A percentile compares a stretch with the other conserved stretches of the same genome.
Conservation (phyloP, 805 yeast species). For the Tetrapisispora namnaoensis region DNA sequence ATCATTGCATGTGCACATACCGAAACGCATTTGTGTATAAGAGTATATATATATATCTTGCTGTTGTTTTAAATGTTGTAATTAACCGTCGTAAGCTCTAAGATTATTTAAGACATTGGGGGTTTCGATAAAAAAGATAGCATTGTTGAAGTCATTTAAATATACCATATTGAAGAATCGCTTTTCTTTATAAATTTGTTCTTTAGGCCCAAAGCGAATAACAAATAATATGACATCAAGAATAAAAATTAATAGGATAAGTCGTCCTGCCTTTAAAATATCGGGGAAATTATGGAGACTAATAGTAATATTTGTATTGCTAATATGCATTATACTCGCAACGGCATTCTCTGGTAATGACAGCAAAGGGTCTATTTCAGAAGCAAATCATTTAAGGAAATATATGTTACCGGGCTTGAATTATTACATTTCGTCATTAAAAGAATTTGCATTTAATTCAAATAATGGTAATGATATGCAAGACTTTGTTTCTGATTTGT, state of each 20-base stretch:
- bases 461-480: neutral
- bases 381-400: neutral
- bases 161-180: too few relatives aligned
- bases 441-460: neutral
- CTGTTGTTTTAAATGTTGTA: too few relatives aligned
- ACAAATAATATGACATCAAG: too few relatives aligned
- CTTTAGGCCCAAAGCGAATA: too few relatives aligned
- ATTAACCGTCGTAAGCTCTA: too few relatives aligned
- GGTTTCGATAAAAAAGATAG: too few relatives aligned
- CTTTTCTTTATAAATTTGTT: too few relatives aligned
- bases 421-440: neutral
- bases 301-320: neutral
- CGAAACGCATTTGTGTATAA: too few relatives aligned
- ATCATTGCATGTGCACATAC: too few relatives aligned
- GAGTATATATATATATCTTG: too few relatives aligned
- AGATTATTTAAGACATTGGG: too few relatives aligned
- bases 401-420: neutral
- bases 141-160: too few relatives aligned
- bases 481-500: conserved; percentile 6
- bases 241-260: neutral
- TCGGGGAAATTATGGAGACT: neutral
- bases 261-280: neutral
- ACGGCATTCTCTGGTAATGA: neutral
- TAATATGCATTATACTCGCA: neutral
- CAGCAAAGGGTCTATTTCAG: neutral